Base-by-base conservation (phyloP, 164 flowering plant genomes). In the Cinnamomum micranthum region DNA sequence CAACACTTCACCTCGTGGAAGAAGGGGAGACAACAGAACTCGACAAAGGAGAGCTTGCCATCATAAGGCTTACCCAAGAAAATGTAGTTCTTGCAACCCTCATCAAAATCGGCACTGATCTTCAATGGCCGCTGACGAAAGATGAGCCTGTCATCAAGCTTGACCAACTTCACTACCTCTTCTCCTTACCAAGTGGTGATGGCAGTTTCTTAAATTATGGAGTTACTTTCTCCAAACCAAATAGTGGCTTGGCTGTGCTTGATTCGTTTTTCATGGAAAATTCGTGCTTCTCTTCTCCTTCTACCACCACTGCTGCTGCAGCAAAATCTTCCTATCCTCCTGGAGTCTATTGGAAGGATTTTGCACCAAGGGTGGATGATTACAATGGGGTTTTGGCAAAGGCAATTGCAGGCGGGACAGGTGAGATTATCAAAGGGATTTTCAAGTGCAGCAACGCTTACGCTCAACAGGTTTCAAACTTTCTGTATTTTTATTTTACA, bases 111-210 rank as follows among this genome's bases (percentile, higher is more conserved):
- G 96, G 96, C 0, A 84, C 87, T 7, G 88, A 88, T 65, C 87
- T 92, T 65, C 94, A 87, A 51, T 95, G 99, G 99, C 99, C 99
- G 7, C 76, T 95, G 71, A 93, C 98, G 0, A 95, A 90, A 78
- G 99, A 93, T 31, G 97, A 92, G 79, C 96, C 98, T 0, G 96
- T 93, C 0, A 88, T 95, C 77, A 92, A 92, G 78, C 85, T 92
- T 3, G 92, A 88, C 65, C 25, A 81, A 23, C 75, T 84, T 10
- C 87, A 93, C 72, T 95, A 92, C 52, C 85, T 93, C 14, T 95
- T 95, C 74, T 83, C 99, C 0, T 67, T 95, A 80, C 94, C 93
- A 0, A 73, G 88, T 76, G 78, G 80, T 60, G 93, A 83, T 28
- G 85, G 80, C 2, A 86, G 84, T 35, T 83, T 89, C 24, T 74